Base-by-base conservation (phyloP, 2,329 filamentous ascomycete genomes). In the Aspergillus quadrilineatus region DNA sequence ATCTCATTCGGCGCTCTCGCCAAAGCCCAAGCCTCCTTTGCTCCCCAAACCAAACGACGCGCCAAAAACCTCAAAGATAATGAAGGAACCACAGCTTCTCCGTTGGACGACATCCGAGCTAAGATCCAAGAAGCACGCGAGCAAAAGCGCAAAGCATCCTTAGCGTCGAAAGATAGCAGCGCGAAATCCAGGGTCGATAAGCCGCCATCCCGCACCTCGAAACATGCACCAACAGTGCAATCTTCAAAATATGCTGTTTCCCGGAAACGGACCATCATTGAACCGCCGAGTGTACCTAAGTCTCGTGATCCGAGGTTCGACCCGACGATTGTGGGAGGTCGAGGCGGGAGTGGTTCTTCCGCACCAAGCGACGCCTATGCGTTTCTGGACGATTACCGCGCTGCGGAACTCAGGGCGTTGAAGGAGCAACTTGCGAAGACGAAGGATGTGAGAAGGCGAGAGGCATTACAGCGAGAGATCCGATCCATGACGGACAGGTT, bases 1-100 rank as follows among this genome's bases (percentile, higher is more conserved):
- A 85, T 97, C 62, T 94, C 92, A 26, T 97, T 97, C 68, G 92
- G 92, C 60, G 89, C 90, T n/a, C 80, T 97, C 41, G 90, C 90
- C 62, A 90, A 90, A 79, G 92, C 92, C 1, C 90, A 96, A 77
- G 87, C 87, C 39, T 83, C 85, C 0, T 75, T 96, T 32, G 78
- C 77, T 63, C 62, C 67, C 5, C 71, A 70, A 63, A 66, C 64
- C 74, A 75, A 73, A 55, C 64, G 60, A 34, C 65, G 65, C 47
- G 47, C 60, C 36, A 66, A 66, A 47, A 15, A 53, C 15, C 17
- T 41, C 42, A 59, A 44, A 55, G 60, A 45, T 14, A 44, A 15
- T 12, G 17, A 49, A 14, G 37, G 15, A 30, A 54, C 42, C 22
- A 29, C 69, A 5, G 58, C 53, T 6, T 72, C 69, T 4, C 68